Percentiles rank a stretch among this genome's conserved stretches.
Evolutionary conservation across 106 monocot genomes (phyloP).

Genomic region (Dendrobium chrysotoxum): DNA sequence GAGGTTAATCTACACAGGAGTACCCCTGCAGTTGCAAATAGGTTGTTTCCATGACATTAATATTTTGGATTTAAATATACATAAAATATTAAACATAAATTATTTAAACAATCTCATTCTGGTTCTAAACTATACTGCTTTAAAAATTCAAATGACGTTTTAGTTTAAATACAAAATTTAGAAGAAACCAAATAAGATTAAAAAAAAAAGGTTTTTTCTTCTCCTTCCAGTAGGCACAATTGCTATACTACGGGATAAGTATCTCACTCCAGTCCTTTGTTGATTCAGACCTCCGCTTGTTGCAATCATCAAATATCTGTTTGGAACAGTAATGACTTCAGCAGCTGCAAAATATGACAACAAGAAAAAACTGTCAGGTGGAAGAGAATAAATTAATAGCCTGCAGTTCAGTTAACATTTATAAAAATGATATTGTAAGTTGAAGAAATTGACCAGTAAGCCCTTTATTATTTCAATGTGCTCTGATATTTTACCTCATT

Average conservation of each 20-base stretch:
- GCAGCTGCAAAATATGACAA: slow-evolving; percentile 29
- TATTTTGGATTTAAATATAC: neutral
- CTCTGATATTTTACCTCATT: neutral
- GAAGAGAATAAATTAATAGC: neutral
- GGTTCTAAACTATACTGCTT: neutral
- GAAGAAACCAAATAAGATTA: neutral
- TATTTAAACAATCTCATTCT: neutral
- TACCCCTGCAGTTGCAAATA: neutral
- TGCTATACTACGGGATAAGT: neutral
- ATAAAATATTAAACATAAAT: too few relatives aligned
- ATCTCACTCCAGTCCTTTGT: slow-evolving; percentile 80
- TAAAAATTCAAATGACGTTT: neutral
- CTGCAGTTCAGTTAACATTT: neutral
- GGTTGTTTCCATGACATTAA: neutral
- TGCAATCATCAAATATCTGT: slow-evolving; percentile 82
- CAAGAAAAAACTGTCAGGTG: neutral
- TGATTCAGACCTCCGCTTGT: slow-evolving; percentile 94
- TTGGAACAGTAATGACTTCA: slow-evolving; percentile 23
- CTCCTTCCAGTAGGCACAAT: neutral
- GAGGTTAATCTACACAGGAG: neutral
- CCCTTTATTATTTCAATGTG: neutral
- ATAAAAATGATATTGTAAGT: neutral
- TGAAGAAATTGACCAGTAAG: neutral
- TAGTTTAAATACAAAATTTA: neutral
- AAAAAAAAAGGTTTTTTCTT: neutral